A percentile compares a stretch with the other conserved stretches of the same genome.
These are phyloP conservation scores for Linnemannia zychae DNA, from an alignment of 192 early-diverging fungal genomes.

Conservation along the genomic window DNA sequence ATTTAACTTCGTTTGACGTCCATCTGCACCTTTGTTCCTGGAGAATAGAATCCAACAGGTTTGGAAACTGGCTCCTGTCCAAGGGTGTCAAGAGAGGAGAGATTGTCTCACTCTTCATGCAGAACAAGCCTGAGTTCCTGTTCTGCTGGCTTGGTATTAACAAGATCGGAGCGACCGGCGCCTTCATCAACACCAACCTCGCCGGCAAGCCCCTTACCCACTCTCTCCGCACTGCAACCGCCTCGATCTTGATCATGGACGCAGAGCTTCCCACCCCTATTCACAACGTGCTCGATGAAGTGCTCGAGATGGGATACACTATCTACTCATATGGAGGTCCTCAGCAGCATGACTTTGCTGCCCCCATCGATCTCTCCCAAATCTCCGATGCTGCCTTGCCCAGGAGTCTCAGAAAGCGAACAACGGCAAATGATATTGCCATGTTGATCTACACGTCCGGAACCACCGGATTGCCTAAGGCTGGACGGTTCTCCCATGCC, in stretches of 20 bases:
- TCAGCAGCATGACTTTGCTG: constrained; percentile 53
- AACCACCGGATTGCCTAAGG: constrained; percentile 76
- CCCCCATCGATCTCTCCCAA: constrained; percentile 35
- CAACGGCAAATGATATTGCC: constrained; percentile 45
- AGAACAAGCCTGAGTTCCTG: constrained; percentile 73
- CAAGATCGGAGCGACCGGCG: constrained; percentile 71
- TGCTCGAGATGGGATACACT: constrained; percentile 42
- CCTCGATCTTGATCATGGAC: constrained; percentile 55
- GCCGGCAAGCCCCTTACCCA: constrained; percentile 60
- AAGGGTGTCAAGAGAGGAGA: constrained; percentile 59
- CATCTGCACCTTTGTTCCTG: background rate
- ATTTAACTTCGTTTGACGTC: background rate
- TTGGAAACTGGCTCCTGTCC: constrained; percentile 50
- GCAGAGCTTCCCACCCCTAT: constrained; percentile 42
- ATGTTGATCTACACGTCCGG: constrained; percentile 69
- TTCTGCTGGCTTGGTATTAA: constrained; percentile 67
- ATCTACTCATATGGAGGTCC: constrained; percentile 27
- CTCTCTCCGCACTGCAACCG: constrained; percentile 51
- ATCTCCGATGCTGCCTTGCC: constrained; percentile 44
- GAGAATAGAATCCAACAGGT: constrained; percentile 50
- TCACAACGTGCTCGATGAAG: constrained; percentile 28
- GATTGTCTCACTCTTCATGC: constrained; percentile 71
- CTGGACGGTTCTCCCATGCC: constrained; percentile 63
- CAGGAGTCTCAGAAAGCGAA: constrained; percentile 28
- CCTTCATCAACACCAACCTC: constrained; percentile 76